phyloP scores from a whole-genome alignment of 208 protist species.

The Herpetomonas muscarum region DNA sequence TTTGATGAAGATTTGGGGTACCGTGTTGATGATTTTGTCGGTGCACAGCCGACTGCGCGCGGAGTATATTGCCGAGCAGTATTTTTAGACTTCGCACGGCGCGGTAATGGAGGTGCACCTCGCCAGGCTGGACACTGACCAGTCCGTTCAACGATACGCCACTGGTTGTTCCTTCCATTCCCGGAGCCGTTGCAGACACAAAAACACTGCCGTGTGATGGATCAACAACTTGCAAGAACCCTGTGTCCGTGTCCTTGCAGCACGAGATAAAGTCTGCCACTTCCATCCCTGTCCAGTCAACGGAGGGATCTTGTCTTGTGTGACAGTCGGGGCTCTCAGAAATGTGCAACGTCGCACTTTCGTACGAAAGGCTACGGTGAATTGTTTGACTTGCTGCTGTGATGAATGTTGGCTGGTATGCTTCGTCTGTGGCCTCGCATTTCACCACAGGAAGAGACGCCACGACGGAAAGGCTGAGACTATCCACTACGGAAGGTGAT shows the following conservation, averaged over 20 bases:
- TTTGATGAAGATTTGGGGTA: no score
- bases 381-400: neutral
- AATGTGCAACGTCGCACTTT: constrained; percentile 7
- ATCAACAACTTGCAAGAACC: neutral
- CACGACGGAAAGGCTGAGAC: constrained; percentile 9
- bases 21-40: no score
- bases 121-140: neutral
- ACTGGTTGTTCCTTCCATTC: neutral
- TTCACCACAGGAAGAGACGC: constrained; percentile 17
- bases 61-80: no score
- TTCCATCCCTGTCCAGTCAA: neutral
- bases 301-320: no score
- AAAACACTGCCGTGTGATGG: neutral
- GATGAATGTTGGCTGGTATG: constrained; percentile 23
- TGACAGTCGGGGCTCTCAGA: neutral
- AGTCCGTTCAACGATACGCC: neutral
- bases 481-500: constrained; percentile 30
- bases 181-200: neutral
- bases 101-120: no score
- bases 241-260: neutral
- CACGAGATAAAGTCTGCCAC: neutral
- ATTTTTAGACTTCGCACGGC: no score
- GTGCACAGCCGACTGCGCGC: no score
- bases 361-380: constrained; percentile 28
- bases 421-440: constrained; percentile 35